A percentile compares a stretch with the other conserved stretches of the same genome.
phyloP scores from a whole-genome alignment of 2,329 filamentous ascomycete genomes.

The Mycosphaerella arachidis region DNA sequence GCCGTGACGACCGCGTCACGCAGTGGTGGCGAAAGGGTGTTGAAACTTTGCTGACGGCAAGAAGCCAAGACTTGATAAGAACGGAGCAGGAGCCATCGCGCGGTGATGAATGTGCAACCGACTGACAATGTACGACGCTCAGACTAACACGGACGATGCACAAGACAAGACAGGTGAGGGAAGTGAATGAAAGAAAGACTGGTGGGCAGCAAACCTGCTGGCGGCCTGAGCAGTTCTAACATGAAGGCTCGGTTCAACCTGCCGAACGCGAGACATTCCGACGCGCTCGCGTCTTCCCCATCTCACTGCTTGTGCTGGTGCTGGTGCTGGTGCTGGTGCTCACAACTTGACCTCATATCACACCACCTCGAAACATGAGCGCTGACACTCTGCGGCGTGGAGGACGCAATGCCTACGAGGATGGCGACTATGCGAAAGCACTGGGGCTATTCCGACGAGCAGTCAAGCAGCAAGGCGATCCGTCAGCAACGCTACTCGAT shows the following conservation, averaged over 20 bases:
- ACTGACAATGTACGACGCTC: no score
- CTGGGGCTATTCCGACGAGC: constrained; percentile 35
- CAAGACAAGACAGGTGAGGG: background rate
- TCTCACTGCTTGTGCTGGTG: background rate
- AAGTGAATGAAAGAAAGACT: background rate
- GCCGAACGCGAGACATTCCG: background rate
- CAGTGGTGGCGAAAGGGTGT: background rate
- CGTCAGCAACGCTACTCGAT: constrained; percentile 45
- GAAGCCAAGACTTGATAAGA: background rate
- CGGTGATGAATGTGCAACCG: no score
- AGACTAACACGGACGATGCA: background rate
- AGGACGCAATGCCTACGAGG: constrained; percentile 42
- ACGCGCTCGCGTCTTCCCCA: background rate
- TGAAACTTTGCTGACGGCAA: background rate
- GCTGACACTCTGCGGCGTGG: constrained; percentile 29
- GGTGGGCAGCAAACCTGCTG: background rate
- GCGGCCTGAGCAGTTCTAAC: background rate
- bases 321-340: no score
- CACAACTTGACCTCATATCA: background rate
- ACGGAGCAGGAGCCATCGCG: background rate
- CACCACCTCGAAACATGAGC: constrained; percentile 1
- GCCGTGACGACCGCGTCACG: background rate
- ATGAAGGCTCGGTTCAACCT: background rate
- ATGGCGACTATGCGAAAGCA: constrained; percentile 42
- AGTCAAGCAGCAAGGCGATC: constrained; percentile 22